Evolutionary conservation across 179 eudicot genomes (phyloP), one percentile per base, ranked within the genome.

Genomic region (Drosera spatulata): DNA sequence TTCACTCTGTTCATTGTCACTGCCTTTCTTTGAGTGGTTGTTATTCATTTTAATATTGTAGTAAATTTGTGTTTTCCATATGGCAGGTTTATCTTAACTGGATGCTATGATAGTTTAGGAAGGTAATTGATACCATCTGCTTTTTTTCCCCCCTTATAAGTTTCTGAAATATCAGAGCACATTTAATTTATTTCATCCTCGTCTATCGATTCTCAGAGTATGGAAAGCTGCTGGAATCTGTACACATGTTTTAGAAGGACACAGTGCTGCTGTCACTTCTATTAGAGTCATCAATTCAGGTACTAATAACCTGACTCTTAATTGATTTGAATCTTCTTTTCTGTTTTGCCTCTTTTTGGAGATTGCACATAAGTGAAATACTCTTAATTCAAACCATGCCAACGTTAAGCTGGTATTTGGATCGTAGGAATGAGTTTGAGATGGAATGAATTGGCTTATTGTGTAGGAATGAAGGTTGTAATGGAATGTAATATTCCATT

Each of bases 81-180:
- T 61, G 39, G 53, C 84, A 93, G 99, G 80, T 77, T 82, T 68
- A 67, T 93, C 66, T 65, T 89, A 71, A 93, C 99, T 3, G 99
- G 99, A 58, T 86, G 88, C 68, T 93, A 82, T 67, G 99, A 93
- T 71, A 74, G 84, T 59, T 65, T 78, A 48, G 99, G 85, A 81
- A 93, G 99, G 99, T 93, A 83, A 69, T 45, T 22, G 33, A 22
- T 22, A 22, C 33, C 33, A 22, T 22, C 33, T 1, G 33, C 1
- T 22, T 22, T 22, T 22, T 22, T 22, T 22, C 1, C 1, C 33
- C 33, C 33, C 33, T 22, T 22, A 1, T 22, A 22, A 22, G 33
- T 22, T 22, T 22, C 33, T 22, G 33, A 22, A 22, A 22, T 11
- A 52, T 13, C 42, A 22, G 40, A 13, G 22, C 37, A 40, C 8